Conservation (phyloP, 1,284 basidiomycete genomes). For the Meira miltonrushii region DNA sequence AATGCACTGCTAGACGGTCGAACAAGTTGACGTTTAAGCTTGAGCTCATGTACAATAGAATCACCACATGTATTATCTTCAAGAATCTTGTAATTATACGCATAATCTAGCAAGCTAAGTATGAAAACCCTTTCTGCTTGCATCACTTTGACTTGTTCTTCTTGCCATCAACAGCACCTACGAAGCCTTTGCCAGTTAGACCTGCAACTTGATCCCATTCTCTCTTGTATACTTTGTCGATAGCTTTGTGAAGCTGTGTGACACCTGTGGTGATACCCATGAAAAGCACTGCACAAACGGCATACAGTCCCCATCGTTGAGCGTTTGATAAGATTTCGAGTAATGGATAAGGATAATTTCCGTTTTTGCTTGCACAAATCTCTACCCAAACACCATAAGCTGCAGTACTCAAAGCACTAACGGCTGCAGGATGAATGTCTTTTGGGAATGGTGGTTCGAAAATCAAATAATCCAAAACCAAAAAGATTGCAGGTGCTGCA, state of each 20-base stretch:
- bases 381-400: slow-evolving; percentile 25
- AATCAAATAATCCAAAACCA: slow-evolving; percentile 14
- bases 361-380: slow-evolving; percentile 29
- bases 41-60: too few species aligned
- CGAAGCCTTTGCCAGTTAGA: not conserved
- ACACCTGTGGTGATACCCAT: slow-evolving; percentile 9
- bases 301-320: slow-evolving; percentile 21
- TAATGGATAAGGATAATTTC: slow-evolving; percentile 32
- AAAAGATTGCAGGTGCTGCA: slow-evolving; percentile 32
- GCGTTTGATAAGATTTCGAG: slow-evolving; percentile 19
- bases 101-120: not conserved
- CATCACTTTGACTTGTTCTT: too few species aligned
- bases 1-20: not conserved
- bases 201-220: not conserved
- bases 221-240: slow-evolving; percentile 10
- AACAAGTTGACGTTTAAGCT: not conserved
- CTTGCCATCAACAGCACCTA: not conserved
- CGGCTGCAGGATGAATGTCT: not conserved
- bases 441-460: slow-evolving; percentile 13
- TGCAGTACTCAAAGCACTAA: slow-evolving; percentile 3
- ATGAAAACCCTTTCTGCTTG: not conserved
- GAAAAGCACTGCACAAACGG: slow-evolving; percentile 10
- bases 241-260: slow-evolving; percentile 13
- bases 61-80: too few species aligned
- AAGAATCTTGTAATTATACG: slow-evolving; percentile 1